Evolutionary conservation across 345 rosid species (phyloP), one percentile per base, ranked within the genome.

Genomic region (Brassica nigra): DNA sequence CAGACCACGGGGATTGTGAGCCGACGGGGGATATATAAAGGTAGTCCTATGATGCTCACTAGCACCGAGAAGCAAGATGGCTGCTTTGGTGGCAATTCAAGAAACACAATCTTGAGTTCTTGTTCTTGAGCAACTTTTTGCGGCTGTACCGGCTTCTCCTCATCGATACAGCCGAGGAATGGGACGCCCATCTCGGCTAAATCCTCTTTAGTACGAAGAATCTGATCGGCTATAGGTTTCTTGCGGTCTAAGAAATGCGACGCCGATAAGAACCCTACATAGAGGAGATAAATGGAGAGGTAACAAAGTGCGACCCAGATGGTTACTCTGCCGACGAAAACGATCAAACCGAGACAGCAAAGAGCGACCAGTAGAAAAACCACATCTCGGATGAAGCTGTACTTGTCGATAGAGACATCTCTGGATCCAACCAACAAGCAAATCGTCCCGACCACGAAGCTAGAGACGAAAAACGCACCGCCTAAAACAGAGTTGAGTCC

Each of bases 401-500:
- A 66, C 58, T 73, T 90, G 79, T 82, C 82, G 14, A 94, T 85
- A 20, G 64, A 62, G 68, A 88, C 72, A 36, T 78, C 74, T 65
- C 83, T 84, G 29, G 84, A 78, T 44, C 87, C 81, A 62, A 81
- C 54, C 14, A 83, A 68, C 75, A 90, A 75, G 72, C 93, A 80
- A 34, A 94, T 87, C 66, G 83, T 70, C 71, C 93, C 98, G 29
- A 90, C 97, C 68, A 94, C 99, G 72, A 92, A 86, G 78, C 94
- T 88, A 23, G 97, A 83, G 14, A 92, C 93, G 78, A 90, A 92
- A 11, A 89, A 87, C 62, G 88, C 90, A 62, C 97, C 97, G 12
- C 99, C 99, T 14, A 92, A 37, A 27, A 92, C 78, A 2, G 95
- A 87, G 59, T 91, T 92, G 7, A 92, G 82, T n/a, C 97, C 97